Evolutionary conservation across 2,329 filamentous ascomycete genomes (phyloP).

Genomic region (Aspergillus spinulosporus): DNA sequence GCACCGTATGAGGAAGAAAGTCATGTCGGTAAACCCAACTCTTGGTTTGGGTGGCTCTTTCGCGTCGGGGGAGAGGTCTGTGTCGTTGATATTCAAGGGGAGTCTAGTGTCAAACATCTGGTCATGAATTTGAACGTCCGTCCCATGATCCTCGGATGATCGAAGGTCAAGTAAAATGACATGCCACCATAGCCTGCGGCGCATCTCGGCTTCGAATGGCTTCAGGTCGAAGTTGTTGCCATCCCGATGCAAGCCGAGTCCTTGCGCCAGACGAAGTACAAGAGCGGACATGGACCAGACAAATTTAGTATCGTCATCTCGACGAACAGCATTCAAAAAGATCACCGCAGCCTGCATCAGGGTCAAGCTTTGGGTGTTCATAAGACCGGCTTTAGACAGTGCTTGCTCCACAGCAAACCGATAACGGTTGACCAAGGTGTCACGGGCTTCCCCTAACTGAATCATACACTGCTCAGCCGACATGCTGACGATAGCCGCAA

Average conservation of each 20-base stretch:
- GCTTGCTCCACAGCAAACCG: constrained; percentile 65
- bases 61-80: constrained; percentile 51
- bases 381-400: constrained; percentile 61
- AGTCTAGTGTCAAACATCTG: constrained; percentile 49
- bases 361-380: constrained; percentile 49
- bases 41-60: constrained; percentile 50
- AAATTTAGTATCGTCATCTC: constrained; percentile 43
- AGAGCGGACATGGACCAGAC: constrained; percentile 47
- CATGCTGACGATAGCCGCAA: constrained; percentile 52
- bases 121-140: constrained; percentile 48
- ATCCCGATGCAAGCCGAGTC: constrained; percentile 55
- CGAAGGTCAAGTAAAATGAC: constrained; percentile 50
- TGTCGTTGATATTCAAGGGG: constrained; percentile 56
- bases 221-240: constrained; percentile 49
- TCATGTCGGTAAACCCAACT: constrained; percentile 56
- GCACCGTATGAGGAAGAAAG: constrained; percentile 53
- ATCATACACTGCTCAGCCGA: constrained; percentile 43
- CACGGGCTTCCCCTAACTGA: constrained; percentile 55
- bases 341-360: constrained; percentile 64
- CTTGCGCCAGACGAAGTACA: constrained; percentile 45
- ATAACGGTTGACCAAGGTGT: constrained; percentile 54
- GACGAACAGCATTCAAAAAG: constrained; percentile 56
- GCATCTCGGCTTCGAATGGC: constrained; percentile 55
- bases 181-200: constrained; percentile 55
- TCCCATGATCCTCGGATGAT: constrained; percentile 53